Base-by-base conservation (phyloP, 257 asterid species). In the Solanum pennellii region DNA sequence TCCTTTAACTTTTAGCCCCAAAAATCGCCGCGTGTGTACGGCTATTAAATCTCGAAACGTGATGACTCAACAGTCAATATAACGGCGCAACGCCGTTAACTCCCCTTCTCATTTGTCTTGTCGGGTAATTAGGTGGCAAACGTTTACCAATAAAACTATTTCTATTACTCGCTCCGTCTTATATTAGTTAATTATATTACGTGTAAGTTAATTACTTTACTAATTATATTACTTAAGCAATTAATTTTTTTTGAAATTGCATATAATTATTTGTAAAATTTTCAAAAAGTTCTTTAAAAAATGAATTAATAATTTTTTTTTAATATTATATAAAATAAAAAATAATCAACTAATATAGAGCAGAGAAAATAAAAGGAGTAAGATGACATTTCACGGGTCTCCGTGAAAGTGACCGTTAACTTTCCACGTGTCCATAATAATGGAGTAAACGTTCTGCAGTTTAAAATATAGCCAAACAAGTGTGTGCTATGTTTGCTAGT, bases 21-120 rank as follows among this genome's bases (percentile, higher is more conserved):
- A 47, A 77, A 80, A 16, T 27, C 21, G 85, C 85, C 85, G 29
- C 85, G 85, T 80, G 69, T 80, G 85, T 49, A 80, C 69, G 85
- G 69, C 42, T 27, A 3, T 2, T n/a, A 23, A 56, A 56, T 56
- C 66, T 56, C 25, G 66, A 56, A 56, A 12, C 2, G 12, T 56
- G 66, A 45, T 45, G 84, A 79, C 66, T 45, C 84, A 45, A 79
- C 84, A 45, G 84, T 15, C 84, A 79, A 35, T 45, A 49, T 80
- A 80, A 47, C 85, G 44, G 85, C 85, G 85, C 69, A 47, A 11
- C 29, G 85, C 69, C 85, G 69, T 82, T 82, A 82, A 18, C 69
- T 15, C 27, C 66, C 5, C 16, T 80, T 12, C 41, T 45, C n/a
- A 25, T 47, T 29, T 80, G 85, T 80, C 85, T 80, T 80, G 85